phyloP scores from a whole-genome alignment of 176 grass and related monocot species.

The Aechmea fasciata region DNA sequence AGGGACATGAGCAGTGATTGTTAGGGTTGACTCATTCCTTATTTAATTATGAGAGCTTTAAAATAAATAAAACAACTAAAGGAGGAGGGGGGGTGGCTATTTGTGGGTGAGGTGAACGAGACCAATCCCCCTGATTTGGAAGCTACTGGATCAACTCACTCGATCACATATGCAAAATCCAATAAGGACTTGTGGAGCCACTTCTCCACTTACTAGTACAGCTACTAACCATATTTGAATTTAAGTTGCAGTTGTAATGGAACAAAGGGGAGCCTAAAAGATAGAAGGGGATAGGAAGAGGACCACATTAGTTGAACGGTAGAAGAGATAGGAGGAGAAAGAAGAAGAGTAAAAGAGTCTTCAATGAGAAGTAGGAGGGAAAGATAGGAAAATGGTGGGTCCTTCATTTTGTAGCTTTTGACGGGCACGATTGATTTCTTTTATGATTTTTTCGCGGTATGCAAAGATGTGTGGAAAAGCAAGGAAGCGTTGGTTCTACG shows the following conservation, averaged over 20 bases:
- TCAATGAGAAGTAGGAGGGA: neutral
- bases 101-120: neutral
- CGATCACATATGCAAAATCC: neutral
- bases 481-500: neutral
- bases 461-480: slow-evolving; percentile 1
- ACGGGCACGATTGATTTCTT: neutral
- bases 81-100: too few relatives aligned
- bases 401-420: neutral
- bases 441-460: neutral
- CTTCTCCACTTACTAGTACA: neutral
- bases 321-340: neutral
- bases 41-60: neutral
- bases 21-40: neutral
- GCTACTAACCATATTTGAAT: neutral
- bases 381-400: neutral
- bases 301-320: neutral
- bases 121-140: neutral
- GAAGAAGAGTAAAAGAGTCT: neutral
- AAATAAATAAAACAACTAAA: neutral
- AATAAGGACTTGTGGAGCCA: neutral
- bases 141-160: neutral
- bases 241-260: neutral
- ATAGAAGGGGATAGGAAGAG: neutral
- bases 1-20: neutral
- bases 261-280: neutral